Base-by-base conservation (phyloP, 2,329 filamentous ascomycete species). In the Phoma sp. region DNA sequence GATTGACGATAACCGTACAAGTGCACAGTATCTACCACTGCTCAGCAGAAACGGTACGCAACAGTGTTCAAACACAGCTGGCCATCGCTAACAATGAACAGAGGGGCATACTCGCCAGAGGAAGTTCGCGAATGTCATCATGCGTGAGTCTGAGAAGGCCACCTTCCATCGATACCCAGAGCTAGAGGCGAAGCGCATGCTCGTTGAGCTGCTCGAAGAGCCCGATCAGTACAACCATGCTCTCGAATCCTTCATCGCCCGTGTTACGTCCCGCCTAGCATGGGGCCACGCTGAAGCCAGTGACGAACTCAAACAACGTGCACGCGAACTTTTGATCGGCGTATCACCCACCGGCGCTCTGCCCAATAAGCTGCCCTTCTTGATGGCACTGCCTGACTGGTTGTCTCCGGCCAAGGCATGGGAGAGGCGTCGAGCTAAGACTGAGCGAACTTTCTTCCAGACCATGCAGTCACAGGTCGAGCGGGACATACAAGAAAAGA, bases 231-330 rank as follows among this genome's bases (percentile, higher is more conserved):
- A 80, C 62, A 78, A 79, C 38, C 71, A 77, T 49, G 69, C 69
- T 1, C 63, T 80, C 32, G 78, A 80, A 53, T 78, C 77, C 0
- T 80, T 75, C 66, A 76, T 79, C 32, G 69, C 77, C 12, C 72
- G 78, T 14, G 74, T 80, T n/a, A 80, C 77, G n/a, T 77, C 75
- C 46, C 73, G 77, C 25, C 66, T 80, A 7, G 78, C 77, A 14
- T 80, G 77, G 77, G 78, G 77, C 9, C 77, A 76, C 47, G 70
- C 75, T 42, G 72, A 76, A 46, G 75, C 74, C 7, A 76, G 75
- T 26, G 77, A 80, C 33, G 78, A 80, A 50, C 72, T 80, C 38
- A 80, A 80, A 52, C 77, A 80, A 57, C 71, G 77, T 37, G 77
- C 78, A 4, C 74, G 77, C 33, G 78, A 80, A 54, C 73, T 80